Base-by-base conservation (phyloP, 805 yeast genomes). In the Ogataea wickerhamii region DNA sequence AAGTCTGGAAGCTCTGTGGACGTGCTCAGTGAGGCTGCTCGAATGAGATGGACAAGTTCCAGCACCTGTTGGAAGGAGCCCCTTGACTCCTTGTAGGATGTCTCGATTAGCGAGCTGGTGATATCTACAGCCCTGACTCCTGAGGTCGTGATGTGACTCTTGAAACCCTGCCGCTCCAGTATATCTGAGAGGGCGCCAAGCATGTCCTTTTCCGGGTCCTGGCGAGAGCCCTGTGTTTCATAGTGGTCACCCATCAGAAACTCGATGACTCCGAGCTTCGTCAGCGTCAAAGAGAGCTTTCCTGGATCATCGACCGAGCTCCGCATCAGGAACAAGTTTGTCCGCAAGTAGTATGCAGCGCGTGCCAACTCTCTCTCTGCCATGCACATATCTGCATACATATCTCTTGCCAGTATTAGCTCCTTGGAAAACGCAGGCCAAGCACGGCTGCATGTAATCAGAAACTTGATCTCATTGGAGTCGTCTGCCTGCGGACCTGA, bases 341-440 rank as follows among this genome's bases (percentile, higher is more conserved):
- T 36, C 14, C 36, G 38, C 23, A 43, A 24, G 23, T 42, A 40
- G 14, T 34, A 20, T 6, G 40, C 25, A 2, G 60, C 52, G n/a
- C 49, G 49, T 11, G 44, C 32, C 12, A 48, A 37, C 28, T 46
- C 53, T 13, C 52, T 56, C 17, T 47, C 44, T 25, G 52, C 47
- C n/a, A 56, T 41, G 30, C 56, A 44, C 10, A 55, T 28, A 29
- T 55, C 53, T 7, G 60, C 49, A 23, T 51, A 52, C 10, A 44
- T 24, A 34, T 55, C 58, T 25, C 56, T 45, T 2, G 59, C 55
- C 19, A 49, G 43, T 3, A 53, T 43, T 18, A 58, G 40, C 16
- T 44, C 48, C 26, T 49, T 45, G 4, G 55, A 34, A 30, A 55
- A 58, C 2, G 37, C 41, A 5, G 61, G 60, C 63, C 63, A 58